Conservation (phyloP, 148 eudicot species). For the Rhododendron kiyosumense region DNA sequence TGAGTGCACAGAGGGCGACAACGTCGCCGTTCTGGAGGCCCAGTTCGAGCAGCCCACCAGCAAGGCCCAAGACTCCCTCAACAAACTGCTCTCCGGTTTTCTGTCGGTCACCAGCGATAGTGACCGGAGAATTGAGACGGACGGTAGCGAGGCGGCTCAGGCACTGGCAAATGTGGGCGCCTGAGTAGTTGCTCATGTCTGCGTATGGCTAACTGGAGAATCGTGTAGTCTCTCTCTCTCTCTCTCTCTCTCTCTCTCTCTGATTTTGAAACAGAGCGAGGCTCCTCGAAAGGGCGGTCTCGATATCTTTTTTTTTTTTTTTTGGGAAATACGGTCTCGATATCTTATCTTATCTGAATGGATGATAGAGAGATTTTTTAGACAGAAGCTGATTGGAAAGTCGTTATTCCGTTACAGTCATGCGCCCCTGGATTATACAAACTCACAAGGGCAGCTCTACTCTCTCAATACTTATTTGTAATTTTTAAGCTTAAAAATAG, state of each 20-base stretch:
- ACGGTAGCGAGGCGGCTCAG: constrained; percentile 47
- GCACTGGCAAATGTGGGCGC: constrained; percentile 76
- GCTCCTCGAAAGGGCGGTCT: neutral
- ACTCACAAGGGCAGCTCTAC: neutral
- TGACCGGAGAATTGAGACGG: constrained; percentile 44
- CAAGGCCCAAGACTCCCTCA: constrained; percentile 38
- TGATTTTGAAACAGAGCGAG: neutral
- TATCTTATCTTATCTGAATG: constrained; percentile 1
- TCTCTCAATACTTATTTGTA: no score
- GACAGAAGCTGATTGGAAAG: neutral
- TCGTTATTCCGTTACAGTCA: neutral
- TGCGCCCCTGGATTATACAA: neutral
- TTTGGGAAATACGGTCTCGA: no score
- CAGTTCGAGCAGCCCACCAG: constrained; percentile 38
- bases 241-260: neutral
- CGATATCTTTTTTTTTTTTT: no score
- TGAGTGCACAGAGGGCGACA: constrained; percentile 68
- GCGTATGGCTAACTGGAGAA: neutral
- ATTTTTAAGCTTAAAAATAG: no score
- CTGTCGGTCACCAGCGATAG: constrained; percentile 26
- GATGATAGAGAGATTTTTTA: neutral
- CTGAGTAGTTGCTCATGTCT: constrained; percentile 21
- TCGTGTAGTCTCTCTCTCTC: neutral
- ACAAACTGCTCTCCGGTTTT: constrained; percentile 59
- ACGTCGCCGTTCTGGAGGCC: constrained; percentile 51